Evolutionary conservation across 371 early-diverging fungal species (phyloP).

Genomic region (Apophysomyces variabilis): DNA sequence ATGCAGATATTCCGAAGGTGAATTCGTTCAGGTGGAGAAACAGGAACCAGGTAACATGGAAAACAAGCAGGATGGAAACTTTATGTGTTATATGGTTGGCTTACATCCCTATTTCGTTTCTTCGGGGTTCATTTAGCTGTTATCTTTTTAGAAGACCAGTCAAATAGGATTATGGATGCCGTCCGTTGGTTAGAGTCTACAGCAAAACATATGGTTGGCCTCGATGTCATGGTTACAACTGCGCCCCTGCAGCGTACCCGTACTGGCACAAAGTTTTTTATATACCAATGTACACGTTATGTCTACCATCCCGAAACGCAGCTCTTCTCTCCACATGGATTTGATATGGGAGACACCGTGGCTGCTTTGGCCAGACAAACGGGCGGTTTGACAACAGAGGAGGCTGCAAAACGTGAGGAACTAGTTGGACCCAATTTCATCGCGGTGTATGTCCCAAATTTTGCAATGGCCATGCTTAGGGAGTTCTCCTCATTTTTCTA

Average conservation of each 20-base stretch:
- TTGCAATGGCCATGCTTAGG: conserved; percentile 51
- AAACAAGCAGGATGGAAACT: conserved; percentile 35
- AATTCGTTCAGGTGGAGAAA: conserved; percentile 67
- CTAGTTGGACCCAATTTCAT: conserved; percentile 71
- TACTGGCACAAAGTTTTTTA: conserved; percentile 63
- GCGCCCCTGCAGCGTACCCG: conserved; percentile 44
- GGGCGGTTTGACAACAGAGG: conserved; percentile 51
- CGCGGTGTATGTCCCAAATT: conserved; percentile 53
- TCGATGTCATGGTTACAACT: conserved; percentile 48
- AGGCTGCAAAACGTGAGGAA: conserved; percentile 56
- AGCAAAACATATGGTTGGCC: conserved; percentile 16
- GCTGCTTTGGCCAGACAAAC: conserved; percentile 50
- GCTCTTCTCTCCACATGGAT: conserved; percentile 58
- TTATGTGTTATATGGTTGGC: neutral
- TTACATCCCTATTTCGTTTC: conserved; percentile 10
- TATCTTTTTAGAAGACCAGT: conserved; percentile 47
- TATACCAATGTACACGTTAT: conserved; percentile 77
- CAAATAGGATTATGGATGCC: conserved; percentile 9
- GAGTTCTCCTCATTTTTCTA: conserved; percentile 75
- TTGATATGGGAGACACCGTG: conserved; percentile 57
- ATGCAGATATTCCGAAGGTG: conserved; percentile 47
- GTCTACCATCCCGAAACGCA: conserved; percentile 51
- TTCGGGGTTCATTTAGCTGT: conserved; percentile 22
- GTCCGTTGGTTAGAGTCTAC: conserved; percentile 13
- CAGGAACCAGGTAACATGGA: conserved; percentile 38